Percentiles rank a stretch among this genome's conserved stretches.
Conservation (phyloP, 345 rosid species). For the Turritis glabra region DNA sequence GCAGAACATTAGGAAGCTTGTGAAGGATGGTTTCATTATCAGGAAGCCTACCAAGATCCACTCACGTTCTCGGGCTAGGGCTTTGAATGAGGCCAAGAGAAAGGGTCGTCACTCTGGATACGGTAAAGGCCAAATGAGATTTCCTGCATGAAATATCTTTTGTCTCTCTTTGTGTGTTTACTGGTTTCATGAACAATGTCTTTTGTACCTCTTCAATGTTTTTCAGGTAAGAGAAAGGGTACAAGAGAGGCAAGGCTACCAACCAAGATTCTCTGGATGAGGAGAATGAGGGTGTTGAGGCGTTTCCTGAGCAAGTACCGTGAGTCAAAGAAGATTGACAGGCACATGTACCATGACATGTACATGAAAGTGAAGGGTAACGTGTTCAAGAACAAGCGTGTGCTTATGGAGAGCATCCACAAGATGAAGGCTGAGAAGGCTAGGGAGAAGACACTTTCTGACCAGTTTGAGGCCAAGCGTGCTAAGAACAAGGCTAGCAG, state of each 20-base stretch:
- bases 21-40: constrained; percentile 76
- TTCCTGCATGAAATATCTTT: neutral
- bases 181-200: neutral
- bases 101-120: constrained; percentile 86
- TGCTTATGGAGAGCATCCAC: constrained; percentile 82
- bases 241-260: constrained; percentile 84
- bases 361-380: constrained; percentile 85
- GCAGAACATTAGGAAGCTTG: constrained; percentile 75
- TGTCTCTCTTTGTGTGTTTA: neutral
- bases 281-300: constrained; percentile 70
- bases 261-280: constrained; percentile 75
- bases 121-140: constrained; percentile 42
- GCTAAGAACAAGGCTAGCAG: constrained; percentile 78
- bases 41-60: constrained; percentile 80
- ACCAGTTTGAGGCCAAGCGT: constrained; percentile 75
- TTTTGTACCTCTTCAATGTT: neutral
- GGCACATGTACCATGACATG: constrained; percentile 85
- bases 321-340: constrained; percentile 78
- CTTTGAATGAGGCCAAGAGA: constrained; percentile 71
- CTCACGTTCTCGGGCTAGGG: constrained; percentile 76
- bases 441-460: constrained; percentile 70
- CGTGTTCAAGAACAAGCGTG: constrained; percentile 76
- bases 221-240: constrained; percentile 74
- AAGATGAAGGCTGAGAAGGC: constrained; percentile 73
- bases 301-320: constrained; percentile 60